phyloP scores from a whole-genome alignment of 306 rosid species.

The Rubus parviflorus region DNA sequence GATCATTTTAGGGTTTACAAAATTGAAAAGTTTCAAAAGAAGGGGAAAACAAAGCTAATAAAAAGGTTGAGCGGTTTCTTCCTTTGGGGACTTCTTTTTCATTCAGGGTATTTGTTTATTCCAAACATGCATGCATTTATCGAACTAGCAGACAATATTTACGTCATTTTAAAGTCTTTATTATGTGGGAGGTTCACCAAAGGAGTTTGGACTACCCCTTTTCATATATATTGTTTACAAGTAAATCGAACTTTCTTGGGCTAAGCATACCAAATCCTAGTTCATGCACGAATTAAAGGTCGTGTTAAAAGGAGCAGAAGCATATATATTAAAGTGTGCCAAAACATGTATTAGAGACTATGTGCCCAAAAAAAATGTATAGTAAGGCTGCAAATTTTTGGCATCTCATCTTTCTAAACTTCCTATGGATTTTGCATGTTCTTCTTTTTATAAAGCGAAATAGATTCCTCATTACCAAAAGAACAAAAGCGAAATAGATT shows the following conservation, averaged over 20 bases:
- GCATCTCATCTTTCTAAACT: not conserved
- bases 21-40: not conserved
- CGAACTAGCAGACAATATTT: not conserved
- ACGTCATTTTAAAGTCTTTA: not conserved
- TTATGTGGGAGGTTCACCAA: not conserved
- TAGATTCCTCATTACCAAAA: not conserved
- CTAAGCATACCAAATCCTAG: not conserved
- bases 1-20: not conserved
- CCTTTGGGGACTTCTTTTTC: not conserved
- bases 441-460: conserved; percentile 4
- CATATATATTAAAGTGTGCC: not conserved
- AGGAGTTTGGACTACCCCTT: not conserved
- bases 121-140: not conserved
- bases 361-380: not conserved
- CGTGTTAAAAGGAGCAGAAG: not conserved
- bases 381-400: conserved; percentile 1
- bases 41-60: not conserved
- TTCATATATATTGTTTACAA: not conserved
- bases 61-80: not conserved
- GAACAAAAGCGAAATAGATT: not conserved
- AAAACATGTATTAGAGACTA: not conserved
- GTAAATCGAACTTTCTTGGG: not conserved
- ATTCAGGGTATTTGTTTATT: not conserved
- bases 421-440: not conserved
- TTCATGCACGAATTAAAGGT: conserved; percentile 4